Base-by-base conservation (phyloP, 1,284 basidiomycete genomes). In the Cutaneotrichosporon mucoides region DNA sequence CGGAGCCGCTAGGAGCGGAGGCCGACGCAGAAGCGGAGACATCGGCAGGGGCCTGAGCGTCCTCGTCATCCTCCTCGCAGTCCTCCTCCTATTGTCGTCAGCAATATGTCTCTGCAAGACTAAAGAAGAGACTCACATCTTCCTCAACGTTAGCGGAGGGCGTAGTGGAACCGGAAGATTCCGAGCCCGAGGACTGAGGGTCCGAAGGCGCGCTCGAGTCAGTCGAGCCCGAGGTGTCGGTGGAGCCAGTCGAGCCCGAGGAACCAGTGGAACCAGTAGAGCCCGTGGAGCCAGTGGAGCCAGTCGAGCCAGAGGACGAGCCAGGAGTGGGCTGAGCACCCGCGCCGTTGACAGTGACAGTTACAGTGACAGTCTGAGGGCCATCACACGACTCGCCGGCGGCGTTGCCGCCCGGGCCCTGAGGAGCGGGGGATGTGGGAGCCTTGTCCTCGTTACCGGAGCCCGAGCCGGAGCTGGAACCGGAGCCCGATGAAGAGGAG, bases 251-350 rank as follows among this genome's bases (percentile, higher is more conserved):
- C 2, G 51, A 35, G 51, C 40, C 24, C 10, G 34, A 36, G 4
- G 34, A 43, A 40, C 51, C 40, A 7, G 13, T n/a, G 4, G 53
- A 24, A 44, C 36, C 53, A 81, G 82, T 9, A 38, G 63, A 53
- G 9, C 12, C 9, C 12, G 52, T 10, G 16, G 56, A 24, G 43
- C 83, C 71, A n/a, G 85, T 83, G 4, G 51, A 35, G 51, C 83
- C 71, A n/a, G 85, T 83, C 0, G 51, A 35, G 51, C 40, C 24
- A 3, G 34, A 36, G 4, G 34, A 48, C 24, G 56, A 43, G 51
- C 51, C 40, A 7, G 13, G 10, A 10, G 37, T 4, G 24, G 24
- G 24, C 11, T 45, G 4, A 12, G 36, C 37, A 13, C 36, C 49
- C 24, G 36, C 34, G 9, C 53, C 58, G 12, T 47, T 55, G 37